These are phyloP conservation scores for Diaporthe longicolla DNA, from an alignment of 2,329 filamentous ascomycete genomes.

Conservation along the genomic window DNA sequence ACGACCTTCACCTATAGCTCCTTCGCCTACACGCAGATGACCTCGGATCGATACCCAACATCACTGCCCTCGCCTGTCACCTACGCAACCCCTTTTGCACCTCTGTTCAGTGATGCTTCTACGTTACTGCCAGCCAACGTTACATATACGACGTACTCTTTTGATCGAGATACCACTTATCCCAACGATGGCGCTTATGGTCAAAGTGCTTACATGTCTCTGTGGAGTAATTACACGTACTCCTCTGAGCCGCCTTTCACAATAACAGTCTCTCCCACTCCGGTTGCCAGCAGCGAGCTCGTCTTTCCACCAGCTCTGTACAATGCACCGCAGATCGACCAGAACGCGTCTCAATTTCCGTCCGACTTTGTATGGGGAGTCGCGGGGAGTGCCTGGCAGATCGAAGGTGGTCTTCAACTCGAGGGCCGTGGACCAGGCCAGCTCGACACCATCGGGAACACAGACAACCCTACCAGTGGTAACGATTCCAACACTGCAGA, in stretches of 20 bases:
- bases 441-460: not conserved
- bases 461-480: not conserved
- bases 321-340: not conserved
- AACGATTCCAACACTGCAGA: slow-evolving; percentile 22
- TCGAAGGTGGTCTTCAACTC: slow-evolving; percentile 20
- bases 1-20: not conserved
- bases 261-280: not conserved
- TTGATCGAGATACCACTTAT: not conserved
- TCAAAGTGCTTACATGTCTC: not conserved
- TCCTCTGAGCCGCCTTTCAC: slow-evolving; percentile 4
- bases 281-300: slow-evolving; percentile 8
- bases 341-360: slow-evolving; percentile 5
- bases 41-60: slow-evolving; percentile 21
- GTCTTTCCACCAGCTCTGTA: slow-evolving; percentile 6
- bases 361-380: slow-evolving; percentile 17
- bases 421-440: slow-evolving; percentile 24
- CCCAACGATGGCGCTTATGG: not conserved
- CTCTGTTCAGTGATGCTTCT: not conserved
- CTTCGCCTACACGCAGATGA: slow-evolving; percentile 7
- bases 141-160: not conserved
- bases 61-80: slow-evolving; percentile 2
- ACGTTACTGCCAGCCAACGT: slow-evolving; percentile 6
- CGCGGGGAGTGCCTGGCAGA: slow-evolving; percentile 17
- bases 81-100: not conserved
- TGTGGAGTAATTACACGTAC: slow-evolving; percentile 9